Percentiles rank a stretch among this genome's conserved stretches.
These are phyloP conservation scores for Arthrobotrys pseudoclavata DNA, from an alignment of 2,329 filamentous ascomycete species.

Conservation along the genomic window DNA sequence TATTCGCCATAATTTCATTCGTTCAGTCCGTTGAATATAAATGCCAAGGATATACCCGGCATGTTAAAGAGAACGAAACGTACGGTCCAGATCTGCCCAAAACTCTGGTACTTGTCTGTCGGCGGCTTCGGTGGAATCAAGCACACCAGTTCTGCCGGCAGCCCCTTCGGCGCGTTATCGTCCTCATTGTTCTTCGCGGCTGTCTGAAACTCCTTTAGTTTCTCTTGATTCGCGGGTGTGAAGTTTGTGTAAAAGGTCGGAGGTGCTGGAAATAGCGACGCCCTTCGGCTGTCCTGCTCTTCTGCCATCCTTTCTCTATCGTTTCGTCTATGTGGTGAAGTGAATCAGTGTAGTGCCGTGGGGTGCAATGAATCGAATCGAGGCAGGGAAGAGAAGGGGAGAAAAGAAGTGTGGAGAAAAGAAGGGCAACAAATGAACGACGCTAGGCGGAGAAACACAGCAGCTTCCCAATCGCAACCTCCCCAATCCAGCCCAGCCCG, in stretches of 20 bases:
- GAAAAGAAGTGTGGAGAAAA: constrained; percentile 4
- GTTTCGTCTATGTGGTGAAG: background rate
- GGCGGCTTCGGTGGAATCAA: constrained; percentile 87
- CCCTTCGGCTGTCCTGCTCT: constrained; percentile 65
- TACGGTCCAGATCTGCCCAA: constrained; percentile 77
- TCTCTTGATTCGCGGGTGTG: constrained; percentile 79
- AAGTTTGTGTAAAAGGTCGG: constrained; percentile 93
- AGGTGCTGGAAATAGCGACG: constrained; percentile 84
- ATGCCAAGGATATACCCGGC: too few relatives aligned
- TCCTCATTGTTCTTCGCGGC: constrained; percentile 50
- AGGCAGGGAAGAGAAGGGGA: background rate
- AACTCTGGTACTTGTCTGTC: constrained; percentile 77
- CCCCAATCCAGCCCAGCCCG: constrained; percentile 1
- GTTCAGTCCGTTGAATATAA: background rate
- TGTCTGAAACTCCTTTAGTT: constrained; percentile 70
- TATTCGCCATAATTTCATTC: constrained; percentile 60
- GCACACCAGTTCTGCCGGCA: constrained; percentile 80
- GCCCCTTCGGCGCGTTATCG: constrained; percentile 64
- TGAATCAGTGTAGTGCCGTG: background rate
- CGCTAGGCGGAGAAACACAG: constrained; percentile 10
- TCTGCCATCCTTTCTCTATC: constrained; percentile 34
- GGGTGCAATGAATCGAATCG: background rate
- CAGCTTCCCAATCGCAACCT: constrained; percentile 10
- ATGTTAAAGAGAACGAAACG: constrained; percentile 44
- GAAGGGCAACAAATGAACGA: background rate